Evolutionary conservation across 805 yeast genomes (phyloP).

Genomic region (Kuraishia capsulata): DNA sequence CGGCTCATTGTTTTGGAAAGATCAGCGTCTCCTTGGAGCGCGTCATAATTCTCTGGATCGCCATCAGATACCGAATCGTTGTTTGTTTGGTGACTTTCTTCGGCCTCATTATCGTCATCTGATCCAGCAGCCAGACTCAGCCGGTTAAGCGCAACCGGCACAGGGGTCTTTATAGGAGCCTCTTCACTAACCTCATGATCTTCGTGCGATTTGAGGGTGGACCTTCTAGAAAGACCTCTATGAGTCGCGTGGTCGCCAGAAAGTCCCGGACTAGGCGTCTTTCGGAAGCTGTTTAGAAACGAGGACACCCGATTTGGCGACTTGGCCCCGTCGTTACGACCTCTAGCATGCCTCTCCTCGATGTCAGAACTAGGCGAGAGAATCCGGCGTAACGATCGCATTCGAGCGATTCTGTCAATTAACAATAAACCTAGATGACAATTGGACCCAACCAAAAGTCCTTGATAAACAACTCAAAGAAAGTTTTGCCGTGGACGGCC

Average conservation of each 20-base stretch:
- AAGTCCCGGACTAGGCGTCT: background rate
- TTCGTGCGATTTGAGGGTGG: background rate
- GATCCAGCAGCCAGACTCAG: background rate
- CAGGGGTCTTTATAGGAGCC: background rate
- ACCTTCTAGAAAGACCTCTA: background rate
- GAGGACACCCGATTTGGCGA: background rate
- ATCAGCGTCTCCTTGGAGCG: background rate
- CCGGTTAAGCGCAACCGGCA: background rate
- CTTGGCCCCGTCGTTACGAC: background rate
- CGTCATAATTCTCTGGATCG: background rate
- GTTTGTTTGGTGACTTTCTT: background rate
- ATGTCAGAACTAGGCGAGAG: too few relatives aligned
- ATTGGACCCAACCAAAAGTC: too few relatives aligned
- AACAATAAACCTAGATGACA: too few relatives aligned
- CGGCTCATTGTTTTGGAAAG: slow-evolving; percentile 2
- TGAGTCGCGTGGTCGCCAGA: background rate
- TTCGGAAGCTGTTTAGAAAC: background rate
- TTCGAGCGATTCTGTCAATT: too few relatives aligned
- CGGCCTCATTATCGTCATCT: background rate
- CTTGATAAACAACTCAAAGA: too few relatives aligned
- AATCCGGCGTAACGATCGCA: too few relatives aligned
- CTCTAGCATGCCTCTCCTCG: background rate
- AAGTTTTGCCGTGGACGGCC: too few relatives aligned
- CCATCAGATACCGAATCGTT: background rate
- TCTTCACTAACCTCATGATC: background rate